These are phyloP conservation scores for Tremella fuciformis DNA, from an alignment of 768 basidiomycete species.

Conservation along the genomic window DNA sequence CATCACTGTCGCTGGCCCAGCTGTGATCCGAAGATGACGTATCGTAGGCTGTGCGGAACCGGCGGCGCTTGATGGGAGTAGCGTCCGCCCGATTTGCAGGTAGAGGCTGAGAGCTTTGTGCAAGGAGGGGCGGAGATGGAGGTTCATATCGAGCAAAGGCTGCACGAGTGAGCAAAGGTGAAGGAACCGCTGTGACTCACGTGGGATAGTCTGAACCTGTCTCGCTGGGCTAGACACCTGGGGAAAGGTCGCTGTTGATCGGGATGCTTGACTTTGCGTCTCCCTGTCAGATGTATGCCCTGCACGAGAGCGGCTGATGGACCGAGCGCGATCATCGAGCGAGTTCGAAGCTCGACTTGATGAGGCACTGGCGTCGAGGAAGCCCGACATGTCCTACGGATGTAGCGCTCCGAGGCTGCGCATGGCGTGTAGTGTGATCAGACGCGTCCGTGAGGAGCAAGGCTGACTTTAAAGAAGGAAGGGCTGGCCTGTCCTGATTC, in stretches of 20 bases:
- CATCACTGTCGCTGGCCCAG: slow-evolving; percentile 22
- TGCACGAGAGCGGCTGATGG: slow-evolving; percentile 1
- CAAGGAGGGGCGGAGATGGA: slow-evolving; percentile 27
- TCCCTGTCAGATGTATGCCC: not conserved
- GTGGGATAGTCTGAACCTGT: slow-evolving; percentile 40
- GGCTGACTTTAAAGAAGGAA: too few species aligned
- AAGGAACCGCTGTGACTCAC: slow-evolving; percentile 23
- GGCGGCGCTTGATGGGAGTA: slow-evolving; percentile 15
- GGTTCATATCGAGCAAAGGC: slow-evolving; percentile 38
- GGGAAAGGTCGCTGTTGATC: not conserved
- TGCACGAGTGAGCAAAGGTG: slow-evolving; percentile 7
- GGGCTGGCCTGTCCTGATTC: too few species aligned
- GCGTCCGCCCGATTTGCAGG: slow-evolving; percentile 3
- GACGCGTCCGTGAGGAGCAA: too few species aligned
- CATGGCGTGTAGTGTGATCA: too few species aligned
- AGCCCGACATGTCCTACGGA: slow-evolving; percentile 4
- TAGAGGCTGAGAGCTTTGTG: slow-evolving; percentile 7
- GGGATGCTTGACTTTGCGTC: not conserved
- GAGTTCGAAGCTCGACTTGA: slow-evolving; percentile 4
- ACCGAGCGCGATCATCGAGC: not conserved
- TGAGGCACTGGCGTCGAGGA: slow-evolving; percentile 12
- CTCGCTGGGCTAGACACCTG: slow-evolving; percentile 6
- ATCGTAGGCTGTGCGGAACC: slow-evolving; percentile 16
- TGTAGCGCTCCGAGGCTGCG: too few species aligned
- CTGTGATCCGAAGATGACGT: slow-evolving; percentile 26